These are phyloP conservation scores for Nakazawaea ernobii DNA, from an alignment of 805 yeast species.

Conservation along the genomic window DNA sequence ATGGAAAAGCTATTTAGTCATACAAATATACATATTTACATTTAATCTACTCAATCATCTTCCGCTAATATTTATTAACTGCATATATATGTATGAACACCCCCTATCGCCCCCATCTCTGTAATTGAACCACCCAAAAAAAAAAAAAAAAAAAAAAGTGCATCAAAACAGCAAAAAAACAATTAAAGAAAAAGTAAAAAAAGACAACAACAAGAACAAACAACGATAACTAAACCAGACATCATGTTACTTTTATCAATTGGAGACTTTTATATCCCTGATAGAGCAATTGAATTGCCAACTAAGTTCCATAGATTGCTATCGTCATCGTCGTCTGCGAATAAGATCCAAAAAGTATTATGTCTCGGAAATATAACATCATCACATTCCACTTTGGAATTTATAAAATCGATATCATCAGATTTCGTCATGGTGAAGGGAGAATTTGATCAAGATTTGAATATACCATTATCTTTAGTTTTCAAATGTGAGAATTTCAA, in stretches of 20 bases:
- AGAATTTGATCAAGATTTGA: slow-evolving; percentile 57
- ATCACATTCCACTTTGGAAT: slow-evolving; percentile 56
- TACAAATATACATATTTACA: no score
- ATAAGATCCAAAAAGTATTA: slow-evolving; percentile 78
- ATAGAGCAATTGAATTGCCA: slow-evolving; percentile 63
- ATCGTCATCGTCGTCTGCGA: slow-evolving; percentile 65
- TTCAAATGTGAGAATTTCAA: slow-evolving; percentile 65
- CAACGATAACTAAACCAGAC: not conserved
- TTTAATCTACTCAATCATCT: no score
- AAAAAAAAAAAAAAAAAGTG: no score
- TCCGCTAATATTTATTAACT: no score
- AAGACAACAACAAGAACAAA: not conserved
- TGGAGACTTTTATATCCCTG: slow-evolving; percentile 89
- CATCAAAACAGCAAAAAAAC: no score
- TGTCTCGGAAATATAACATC: slow-evolving; percentile 81
- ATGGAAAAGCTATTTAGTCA: no score
- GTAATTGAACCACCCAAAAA: no score
- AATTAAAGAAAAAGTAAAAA: not conserved
- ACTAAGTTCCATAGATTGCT: slow-evolving; percentile 66
- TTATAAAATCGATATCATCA: slow-evolving; percentile 63
- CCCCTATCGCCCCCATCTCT: no score
- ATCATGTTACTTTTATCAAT: slow-evolving; percentile 70
- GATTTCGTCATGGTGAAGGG: slow-evolving; percentile 77
- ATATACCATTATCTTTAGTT: slow-evolving; percentile 57
- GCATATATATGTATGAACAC: no score